A percentile compares a stretch with the other conserved stretches of the same genome.
Evolutionary conservation across 352 stramenopile genomes (phyloP).

Genomic region (Globisporangium polare): DNA sequence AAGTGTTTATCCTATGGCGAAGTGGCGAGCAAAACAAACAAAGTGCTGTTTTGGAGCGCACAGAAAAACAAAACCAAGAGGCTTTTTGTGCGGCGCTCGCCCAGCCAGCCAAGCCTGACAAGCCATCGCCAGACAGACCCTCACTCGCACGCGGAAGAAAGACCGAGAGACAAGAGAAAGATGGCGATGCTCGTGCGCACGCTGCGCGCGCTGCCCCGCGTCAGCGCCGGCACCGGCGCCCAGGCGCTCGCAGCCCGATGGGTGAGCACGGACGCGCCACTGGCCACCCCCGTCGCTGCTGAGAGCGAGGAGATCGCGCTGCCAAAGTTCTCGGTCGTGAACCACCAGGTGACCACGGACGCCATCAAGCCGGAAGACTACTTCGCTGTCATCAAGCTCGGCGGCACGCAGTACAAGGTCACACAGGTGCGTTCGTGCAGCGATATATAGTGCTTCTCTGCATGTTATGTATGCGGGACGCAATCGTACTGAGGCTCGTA

Average conservation of each 20-base stretch:
- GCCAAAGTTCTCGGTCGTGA: conserved; percentile 66
- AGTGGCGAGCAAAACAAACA: too few species aligned
- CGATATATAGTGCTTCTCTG: neutral
- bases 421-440: conserved; percentile 37
- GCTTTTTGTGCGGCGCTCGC: neutral
- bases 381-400: conserved; percentile 84
- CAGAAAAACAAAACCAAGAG: too few species aligned
- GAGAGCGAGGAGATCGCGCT: conserved; percentile 13
- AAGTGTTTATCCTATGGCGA: too few species aligned
- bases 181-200: conserved; percentile 12
- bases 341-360: conserved; percentile 70
- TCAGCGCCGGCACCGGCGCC: neutral
- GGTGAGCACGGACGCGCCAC: neutral
- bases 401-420: conserved; percentile 85
- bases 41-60: too few species aligned
- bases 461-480: neutral
- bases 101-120: conserved; percentile 1
- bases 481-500: neutral
- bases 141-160: neutral
- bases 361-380: conserved; percentile 67
- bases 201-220: conserved; percentile 6
- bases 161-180: conserved; percentile 4
- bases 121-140: neutral
- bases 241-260: neutral
- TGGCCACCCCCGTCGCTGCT: conserved; percentile 10